Conservation (phyloP, 176 grass and related monocot genomes). For the Phragmites australis region DNA sequence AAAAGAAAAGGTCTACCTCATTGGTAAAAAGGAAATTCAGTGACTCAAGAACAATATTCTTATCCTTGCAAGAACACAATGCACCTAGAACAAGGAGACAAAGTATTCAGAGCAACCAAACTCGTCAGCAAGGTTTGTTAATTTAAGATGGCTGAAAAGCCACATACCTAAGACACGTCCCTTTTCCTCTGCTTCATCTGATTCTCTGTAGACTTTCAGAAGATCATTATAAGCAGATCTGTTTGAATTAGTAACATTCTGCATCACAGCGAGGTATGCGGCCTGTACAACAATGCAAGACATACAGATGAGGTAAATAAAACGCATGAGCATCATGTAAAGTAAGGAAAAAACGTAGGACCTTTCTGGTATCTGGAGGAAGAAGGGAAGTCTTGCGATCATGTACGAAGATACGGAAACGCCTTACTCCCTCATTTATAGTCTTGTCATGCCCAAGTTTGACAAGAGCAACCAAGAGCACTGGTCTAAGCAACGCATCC, state of each 20-base stretch:
- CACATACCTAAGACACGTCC: conserved; percentile 57
- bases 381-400: conserved; percentile 65
- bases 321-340: background rate
- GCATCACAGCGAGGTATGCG: conserved; percentile 84
- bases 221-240: conserved; percentile 77
- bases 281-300: conserved; percentile 53
- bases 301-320: conserved; percentile 11
- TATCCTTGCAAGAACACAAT: conserved; percentile 62
- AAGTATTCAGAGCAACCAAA: conserved; percentile 37
- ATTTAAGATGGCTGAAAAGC: conserved; percentile 26
- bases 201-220: conserved; percentile 65
- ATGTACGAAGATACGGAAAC: conserved; percentile 61
- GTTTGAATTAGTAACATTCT: conserved; percentile 57
- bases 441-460: conserved; percentile 64
- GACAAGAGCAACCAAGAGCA: conserved; percentile 71
- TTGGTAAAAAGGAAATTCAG: conserved; percentile 70
- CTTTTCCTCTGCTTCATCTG: conserved; percentile 66
- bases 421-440: conserved; percentile 68
- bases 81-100: conserved; percentile 45
- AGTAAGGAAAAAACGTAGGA: conserved; percentile 42
- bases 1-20: conserved; percentile 47
- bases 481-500: conserved; percentile 71
- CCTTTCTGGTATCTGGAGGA: conserved; percentile 80
- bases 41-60: conserved; percentile 66
- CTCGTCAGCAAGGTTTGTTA: conserved; percentile 28